These are phyloP conservation scores for Mrakia gelida DNA, from an alignment of 768 basidiomycete genomes.

Conservation along the genomic window DNA sequence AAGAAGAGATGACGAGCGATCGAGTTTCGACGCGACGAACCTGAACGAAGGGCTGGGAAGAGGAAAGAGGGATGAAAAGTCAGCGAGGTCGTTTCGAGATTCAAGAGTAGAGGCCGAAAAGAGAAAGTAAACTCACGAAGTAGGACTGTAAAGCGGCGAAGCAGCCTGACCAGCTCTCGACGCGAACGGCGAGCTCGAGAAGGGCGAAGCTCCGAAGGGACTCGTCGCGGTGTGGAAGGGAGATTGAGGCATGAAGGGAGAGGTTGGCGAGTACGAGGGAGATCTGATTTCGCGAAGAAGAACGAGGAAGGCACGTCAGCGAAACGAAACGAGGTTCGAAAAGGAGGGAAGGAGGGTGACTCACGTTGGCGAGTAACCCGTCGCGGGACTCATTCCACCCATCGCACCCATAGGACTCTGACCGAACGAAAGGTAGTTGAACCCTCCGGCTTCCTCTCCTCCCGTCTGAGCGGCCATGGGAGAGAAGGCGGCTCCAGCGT, in stretches of 20 bases:
- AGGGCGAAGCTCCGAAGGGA: constrained; percentile 83
- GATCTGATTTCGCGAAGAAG: constrained; percentile 9
- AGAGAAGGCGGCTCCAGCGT: constrained; percentile 83
- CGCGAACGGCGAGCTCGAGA: constrained; percentile 51
- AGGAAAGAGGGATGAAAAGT: constrained; percentile 47
- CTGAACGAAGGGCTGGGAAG: background rate
- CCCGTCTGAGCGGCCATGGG: constrained; percentile 70
- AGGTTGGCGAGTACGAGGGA: constrained; percentile 46
- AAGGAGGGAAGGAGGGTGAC: constrained; percentile 12
- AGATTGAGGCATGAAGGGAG: constrained; percentile 59
- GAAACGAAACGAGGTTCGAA: background rate
- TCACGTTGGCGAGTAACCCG: constrained; percentile 34
- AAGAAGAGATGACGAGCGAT: background rate
- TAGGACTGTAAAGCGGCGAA: constrained; percentile 30
- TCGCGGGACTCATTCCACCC: constrained; percentile 57
- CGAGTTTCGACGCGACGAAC: constrained; percentile 1
- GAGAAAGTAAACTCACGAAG: constrained; percentile 29
- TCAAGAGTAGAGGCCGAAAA: background rate
- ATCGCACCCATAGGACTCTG: constrained; percentile 72
- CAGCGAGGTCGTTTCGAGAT: background rate
- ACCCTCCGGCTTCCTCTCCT: constrained; percentile 40
- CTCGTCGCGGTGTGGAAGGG: constrained; percentile 53
- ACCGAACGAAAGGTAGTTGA: constrained; percentile 67
- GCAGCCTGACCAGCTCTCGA: constrained; percentile 27
- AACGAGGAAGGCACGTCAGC: constrained; percentile 32